These are phyloP conservation scores for Paraleonurus japonicus DNA, from an alignment of 257 asterid species.

Conservation along the genomic window DNA sequence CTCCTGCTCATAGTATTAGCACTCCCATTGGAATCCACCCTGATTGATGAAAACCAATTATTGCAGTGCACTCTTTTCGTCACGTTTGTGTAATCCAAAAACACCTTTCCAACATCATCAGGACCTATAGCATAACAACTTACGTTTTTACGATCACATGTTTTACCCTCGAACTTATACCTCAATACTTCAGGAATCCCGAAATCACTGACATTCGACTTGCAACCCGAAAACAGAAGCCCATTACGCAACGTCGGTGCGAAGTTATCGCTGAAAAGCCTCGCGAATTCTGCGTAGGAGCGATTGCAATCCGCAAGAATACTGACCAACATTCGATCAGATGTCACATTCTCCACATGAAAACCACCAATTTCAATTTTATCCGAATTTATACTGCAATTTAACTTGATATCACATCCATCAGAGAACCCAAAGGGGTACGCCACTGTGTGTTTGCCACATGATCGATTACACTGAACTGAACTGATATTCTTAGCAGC, in stretches of 20 bases:
- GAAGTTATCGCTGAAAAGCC: constrained; percentile 26
- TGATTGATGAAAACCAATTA: constrained; percentile 37
- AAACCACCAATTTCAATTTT: constrained; percentile 37
- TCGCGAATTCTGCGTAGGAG: constrained; percentile 22
- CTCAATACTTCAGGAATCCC: constrained; percentile 26
- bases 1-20: neutral
- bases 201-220: constrained; percentile 24
- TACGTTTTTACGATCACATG: neutral
- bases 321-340: constrained; percentile 33
- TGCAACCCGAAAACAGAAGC: constrained; percentile 41
- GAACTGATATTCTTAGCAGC: constrained; percentile 7
- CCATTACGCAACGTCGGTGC: constrained; percentile 43
- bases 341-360: constrained; percentile 37
- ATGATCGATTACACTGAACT: constrained; percentile 24
- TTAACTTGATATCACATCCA: constrained; percentile 37
- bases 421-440: constrained; percentile 59
- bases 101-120: neutral
- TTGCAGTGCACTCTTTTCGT: constrained; percentile 27
- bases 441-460: constrained; percentile 23
- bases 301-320: constrained; percentile 47
- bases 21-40: constrained; percentile 22
- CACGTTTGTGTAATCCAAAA: constrained; percentile 29
- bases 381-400: neutral
- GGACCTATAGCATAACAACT: constrained; percentile 36
- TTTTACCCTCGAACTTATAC: neutral